Evolutionary conservation across 2,329 filamentous ascomycete species (phyloP), one percentile per base, ranked within the genome.

Genomic region (Nannizziopsis barbatae): DNA sequence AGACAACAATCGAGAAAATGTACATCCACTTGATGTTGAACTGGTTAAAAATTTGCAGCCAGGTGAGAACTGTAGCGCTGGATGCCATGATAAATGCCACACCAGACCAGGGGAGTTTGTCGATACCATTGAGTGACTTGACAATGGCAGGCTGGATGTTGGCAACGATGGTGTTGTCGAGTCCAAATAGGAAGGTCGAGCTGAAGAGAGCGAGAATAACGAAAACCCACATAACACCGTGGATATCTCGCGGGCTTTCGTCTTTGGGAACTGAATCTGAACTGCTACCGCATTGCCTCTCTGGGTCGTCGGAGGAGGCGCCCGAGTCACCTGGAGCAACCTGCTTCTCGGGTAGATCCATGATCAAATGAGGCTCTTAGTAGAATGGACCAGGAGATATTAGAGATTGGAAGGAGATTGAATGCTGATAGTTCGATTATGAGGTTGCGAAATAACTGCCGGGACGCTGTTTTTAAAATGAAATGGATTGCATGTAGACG

Each of bases 11-110:
- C 5, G 51, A 54, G 5, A 47, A 36, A 12, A 69, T 54, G 47
- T 60, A 66, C 14, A 70, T 49, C 62, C 62, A 70, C 54, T 75
- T 76, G 2, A 64, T 61, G 42, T 73, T 63, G 56, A 74, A 75
- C 2, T 63, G 59, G 1, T 58, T 62, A 45, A 69, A 74, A 0
- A 64, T 44, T 14, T 65, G 65, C 1, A 65, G 64, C 17, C 57
- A 58, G 1, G 65, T 56, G 2, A 71, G 56, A 35, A 59, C 54
- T 39, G 68, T 66, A 2, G 60, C 59, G 0, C 65, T 61, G 3
- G 66, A 67, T 0, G 69, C 70, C 3, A 75, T 60, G 1, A 68
- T 57, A 49, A 75, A 72, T 0, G 62, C 62, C 3, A 63, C 62
- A 27, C 58, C 60, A 10, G 73, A 57, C 71, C 71, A 75, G 3